phyloP scores from a whole-genome alignment of 495 filamentous ascomycete species.

The Cladorrhinum samala region DNA sequence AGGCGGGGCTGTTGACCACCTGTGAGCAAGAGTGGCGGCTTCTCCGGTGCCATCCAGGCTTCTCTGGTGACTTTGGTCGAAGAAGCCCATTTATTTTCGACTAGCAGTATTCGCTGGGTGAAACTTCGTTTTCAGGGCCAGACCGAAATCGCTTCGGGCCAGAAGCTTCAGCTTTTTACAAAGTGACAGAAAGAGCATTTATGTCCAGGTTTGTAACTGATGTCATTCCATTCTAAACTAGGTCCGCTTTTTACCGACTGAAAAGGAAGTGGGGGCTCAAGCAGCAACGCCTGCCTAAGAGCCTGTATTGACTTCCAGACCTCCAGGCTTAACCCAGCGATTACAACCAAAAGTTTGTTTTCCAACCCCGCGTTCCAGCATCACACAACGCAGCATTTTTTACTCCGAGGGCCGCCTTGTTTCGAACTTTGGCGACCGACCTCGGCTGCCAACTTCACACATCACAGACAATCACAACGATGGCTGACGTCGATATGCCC shows the following conservation, averaged over 20 bases:
- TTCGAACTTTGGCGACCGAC: not conserved
- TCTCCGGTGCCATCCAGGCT: too few species aligned
- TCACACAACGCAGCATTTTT: not conserved
- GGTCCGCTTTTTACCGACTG: not conserved
- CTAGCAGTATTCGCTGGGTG: too few species aligned
- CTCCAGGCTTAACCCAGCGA: not conserved
- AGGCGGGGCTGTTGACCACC: too few species aligned
- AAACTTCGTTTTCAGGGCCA: too few species aligned
- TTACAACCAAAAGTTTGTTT: not conserved
- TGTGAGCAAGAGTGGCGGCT: too few species aligned
- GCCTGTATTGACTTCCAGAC: not conserved
- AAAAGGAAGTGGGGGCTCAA: not conserved
- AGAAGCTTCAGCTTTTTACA: too few species aligned
- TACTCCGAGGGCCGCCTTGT: too few species aligned
- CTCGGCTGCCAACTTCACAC: not conserved
- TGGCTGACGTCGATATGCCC: conserved; percentile 98
- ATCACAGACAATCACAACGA: conserved; percentile 28
- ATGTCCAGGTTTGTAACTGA: not conserved
- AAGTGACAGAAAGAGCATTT: too few species aligned
- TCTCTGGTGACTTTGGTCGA: too few species aligned
- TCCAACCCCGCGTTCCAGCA: not conserved
- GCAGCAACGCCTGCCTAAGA: not conserved
- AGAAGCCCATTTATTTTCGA: too few species aligned
- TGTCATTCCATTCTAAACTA: not conserved
- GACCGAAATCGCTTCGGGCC: too few species aligned